Evolutionary conservation across 2,329 filamentous ascomycete genomes (phyloP).

Genomic region (Dactylellina leptospora): DNA sequence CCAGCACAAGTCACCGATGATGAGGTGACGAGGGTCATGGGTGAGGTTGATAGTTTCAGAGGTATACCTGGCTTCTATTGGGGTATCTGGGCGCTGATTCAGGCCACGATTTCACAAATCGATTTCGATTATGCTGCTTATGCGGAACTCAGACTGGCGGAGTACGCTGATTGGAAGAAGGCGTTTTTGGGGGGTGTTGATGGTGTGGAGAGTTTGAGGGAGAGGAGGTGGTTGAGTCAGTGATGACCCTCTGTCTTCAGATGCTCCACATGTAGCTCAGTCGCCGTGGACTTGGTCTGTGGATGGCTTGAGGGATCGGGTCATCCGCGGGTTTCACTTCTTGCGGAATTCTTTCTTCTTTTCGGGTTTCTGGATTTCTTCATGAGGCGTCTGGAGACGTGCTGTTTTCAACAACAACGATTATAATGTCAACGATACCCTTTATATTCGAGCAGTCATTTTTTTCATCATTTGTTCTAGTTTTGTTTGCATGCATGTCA

Average conservation of each 20-base stretch:
- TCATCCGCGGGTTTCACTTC: neutral
- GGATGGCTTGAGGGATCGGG: neutral
- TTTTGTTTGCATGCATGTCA: constrained; percentile 2
- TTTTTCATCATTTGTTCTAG: neutral
- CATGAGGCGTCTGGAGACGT: constrained; percentile 34
- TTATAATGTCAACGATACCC: constrained; percentile 47
- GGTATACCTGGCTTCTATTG: constrained; percentile 88
- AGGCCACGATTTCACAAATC: constrained; percentile 91
- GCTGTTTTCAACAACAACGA: constrained; percentile 52
- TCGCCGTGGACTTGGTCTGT: neutral
- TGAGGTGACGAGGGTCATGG: constrained; percentile 74
- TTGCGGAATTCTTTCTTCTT: constrained; percentile 13
- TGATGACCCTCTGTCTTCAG: neutral
- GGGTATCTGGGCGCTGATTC: constrained; percentile 96
- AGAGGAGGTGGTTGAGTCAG: constrained; percentile 49
- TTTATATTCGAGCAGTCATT: constrained; percentile 9
- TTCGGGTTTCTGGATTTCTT: constrained; percentile 6
- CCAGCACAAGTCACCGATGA: constrained; percentile 64
- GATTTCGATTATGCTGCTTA: constrained; percentile 96
- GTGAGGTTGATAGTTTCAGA: constrained; percentile 85
- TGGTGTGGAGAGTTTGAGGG: constrained; percentile 33
- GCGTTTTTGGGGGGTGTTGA: constrained; percentile 8
- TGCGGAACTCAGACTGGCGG: constrained; percentile 82
- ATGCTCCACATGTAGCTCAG: neutral
- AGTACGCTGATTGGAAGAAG: constrained; percentile 89